Evolutionary conservation across 352 stramenopile species (phyloP).

Genomic region (Elongisporangium senticosum): DNA sequence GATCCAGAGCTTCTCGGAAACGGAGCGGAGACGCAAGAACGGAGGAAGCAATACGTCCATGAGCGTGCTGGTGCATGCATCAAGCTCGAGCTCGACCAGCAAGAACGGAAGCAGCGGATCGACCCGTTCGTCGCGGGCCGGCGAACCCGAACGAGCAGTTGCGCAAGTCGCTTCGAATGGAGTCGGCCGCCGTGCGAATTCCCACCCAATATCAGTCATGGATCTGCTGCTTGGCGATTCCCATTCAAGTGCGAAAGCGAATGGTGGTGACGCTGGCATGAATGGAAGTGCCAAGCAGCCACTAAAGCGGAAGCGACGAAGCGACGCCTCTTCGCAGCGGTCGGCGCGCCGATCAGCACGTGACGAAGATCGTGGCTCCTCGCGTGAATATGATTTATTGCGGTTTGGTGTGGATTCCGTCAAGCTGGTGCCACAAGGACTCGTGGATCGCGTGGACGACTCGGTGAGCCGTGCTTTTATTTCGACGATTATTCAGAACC

Average conservation of each 20-base stretch:
- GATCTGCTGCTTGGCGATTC: not conserved
- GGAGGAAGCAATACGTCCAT: not conserved
- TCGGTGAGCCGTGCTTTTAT: conserved; percentile 51
- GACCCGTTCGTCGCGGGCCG: not conserved
- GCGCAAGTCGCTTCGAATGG: not conserved
- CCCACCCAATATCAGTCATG: not conserved
- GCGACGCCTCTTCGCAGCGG: not conserved
- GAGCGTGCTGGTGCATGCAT: not conserved
- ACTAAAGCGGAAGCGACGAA: conserved; percentile 45
- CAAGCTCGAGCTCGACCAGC: not conserved
- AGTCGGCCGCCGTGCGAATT: not conserved
- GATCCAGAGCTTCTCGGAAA: conserved; percentile 62
- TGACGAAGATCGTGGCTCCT: conserved; percentile 8
- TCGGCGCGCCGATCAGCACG: conserved; percentile 6
- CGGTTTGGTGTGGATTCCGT: conserved; percentile 64
- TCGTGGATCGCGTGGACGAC: conserved; percentile 77
- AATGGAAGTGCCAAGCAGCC: conserved; percentile 13
- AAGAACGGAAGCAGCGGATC: not conserved
- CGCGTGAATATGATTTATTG: conserved; percentile 43
- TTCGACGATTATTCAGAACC: conserved; percentile 40
- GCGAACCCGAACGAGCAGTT: not conserved
- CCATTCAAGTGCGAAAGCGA: not conserved
- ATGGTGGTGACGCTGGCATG: not conserved
- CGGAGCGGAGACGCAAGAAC: conserved; percentile 20
- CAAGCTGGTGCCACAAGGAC: conserved; percentile 76